Evolutionary conservation across 2,329 filamentous ascomycete species (phyloP).

Genomic region (Daldinia eschscholtzii): DNA sequence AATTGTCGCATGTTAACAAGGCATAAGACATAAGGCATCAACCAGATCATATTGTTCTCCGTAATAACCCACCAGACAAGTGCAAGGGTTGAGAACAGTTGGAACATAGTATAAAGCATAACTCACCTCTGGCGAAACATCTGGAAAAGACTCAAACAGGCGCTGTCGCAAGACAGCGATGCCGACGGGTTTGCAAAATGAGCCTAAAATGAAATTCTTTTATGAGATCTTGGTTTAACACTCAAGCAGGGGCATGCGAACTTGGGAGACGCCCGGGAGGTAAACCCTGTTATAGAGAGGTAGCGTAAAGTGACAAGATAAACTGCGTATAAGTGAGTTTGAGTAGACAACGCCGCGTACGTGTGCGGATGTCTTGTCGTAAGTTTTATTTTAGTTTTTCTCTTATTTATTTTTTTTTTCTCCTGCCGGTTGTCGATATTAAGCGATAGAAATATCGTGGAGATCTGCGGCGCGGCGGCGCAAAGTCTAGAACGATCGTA

Average conservation of each 20-base stretch:
- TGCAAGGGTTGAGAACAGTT: conserved; percentile 29
- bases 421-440: conserved; percentile 37
- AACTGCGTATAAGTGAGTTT: conserved; percentile 34
- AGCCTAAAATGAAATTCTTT: conserved; percentile 28
- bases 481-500: conserved; percentile 45
- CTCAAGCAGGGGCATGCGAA: conserved; percentile 35
- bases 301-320: conserved; percentile 25
- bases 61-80: conserved; percentile 22
- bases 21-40: conserved; percentile 33
- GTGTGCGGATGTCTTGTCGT: conserved; percentile 32
- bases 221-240: conserved; percentile 20
- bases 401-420: too few species aligned
- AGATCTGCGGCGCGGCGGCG: conserved; percentile 36
- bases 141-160: conserved; percentile 42
- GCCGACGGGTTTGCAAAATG: conserved; percentile 44
- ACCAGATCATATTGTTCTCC: conserved; percentile 23
- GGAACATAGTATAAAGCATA: conserved; percentile 25
- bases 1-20: conserved; percentile 30
- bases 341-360: conserved; percentile 20
- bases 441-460: conserved; percentile 42
- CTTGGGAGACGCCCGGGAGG: conserved; percentile 19
- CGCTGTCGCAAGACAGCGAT: conserved; percentile 51
- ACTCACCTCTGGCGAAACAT: conserved; percentile 54
- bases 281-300: conserved; percentile 14
- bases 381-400: background rate